phyloP scores from a whole-genome alignment of 2,329 filamentous ascomycete species.

The Arachnomyces sp. region DNA sequence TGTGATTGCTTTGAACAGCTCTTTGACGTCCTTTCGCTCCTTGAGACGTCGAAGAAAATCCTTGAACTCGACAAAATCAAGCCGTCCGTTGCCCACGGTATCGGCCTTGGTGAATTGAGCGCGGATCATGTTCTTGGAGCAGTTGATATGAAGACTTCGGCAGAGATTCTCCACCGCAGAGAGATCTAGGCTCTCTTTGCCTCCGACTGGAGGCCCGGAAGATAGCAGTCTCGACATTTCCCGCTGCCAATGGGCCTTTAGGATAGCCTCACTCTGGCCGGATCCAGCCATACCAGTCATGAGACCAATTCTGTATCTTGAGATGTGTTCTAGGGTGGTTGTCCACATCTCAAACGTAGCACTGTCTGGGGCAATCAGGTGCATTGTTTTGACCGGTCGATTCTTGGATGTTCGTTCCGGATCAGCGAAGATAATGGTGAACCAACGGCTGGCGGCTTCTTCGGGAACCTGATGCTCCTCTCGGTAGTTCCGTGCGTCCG shows the following conservation, averaged over 20 bases:
- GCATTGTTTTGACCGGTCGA: slow-evolving; percentile 65
- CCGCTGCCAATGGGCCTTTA: slow-evolving; percentile 75
- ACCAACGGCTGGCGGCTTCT: slow-evolving; percentile 64
- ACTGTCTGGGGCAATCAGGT: slow-evolving; percentile 71
- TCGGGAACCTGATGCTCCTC: slow-evolving; percentile 69
- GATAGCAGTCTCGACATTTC: slow-evolving; percentile 68
- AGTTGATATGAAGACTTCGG: slow-evolving; percentile 85
- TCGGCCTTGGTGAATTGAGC: slow-evolving; percentile 69
- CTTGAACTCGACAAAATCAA: slow-evolving; percentile 76
- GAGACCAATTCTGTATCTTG: slow-evolving; percentile 76
- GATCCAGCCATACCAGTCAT: slow-evolving; percentile 80
- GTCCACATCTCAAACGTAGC: slow-evolving; percentile 73
- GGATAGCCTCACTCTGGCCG: slow-evolving; percentile 68
- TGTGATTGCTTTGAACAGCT: slow-evolving; percentile 60
- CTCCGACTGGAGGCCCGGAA: slow-evolving; percentile 31
- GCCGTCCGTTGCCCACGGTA: slow-evolving; percentile 52
- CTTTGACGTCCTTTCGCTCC: slow-evolving; percentile 70
- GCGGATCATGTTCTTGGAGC: slow-evolving; percentile 65
- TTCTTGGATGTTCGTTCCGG: slow-evolving; percentile 66
- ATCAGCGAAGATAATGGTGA: slow-evolving; percentile 81
- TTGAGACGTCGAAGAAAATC: slow-evolving; percentile 78
- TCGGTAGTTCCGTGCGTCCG: slow-evolving; percentile 80
- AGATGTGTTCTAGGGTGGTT: slow-evolving; percentile 72
- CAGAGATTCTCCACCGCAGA: slow-evolving; percentile 75
- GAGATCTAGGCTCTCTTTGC: slow-evolving; percentile 67